phyloP scores from a whole-genome alignment of 2,329 filamentous ascomycete genomes.

The Fusarium avenaceum region DNA sequence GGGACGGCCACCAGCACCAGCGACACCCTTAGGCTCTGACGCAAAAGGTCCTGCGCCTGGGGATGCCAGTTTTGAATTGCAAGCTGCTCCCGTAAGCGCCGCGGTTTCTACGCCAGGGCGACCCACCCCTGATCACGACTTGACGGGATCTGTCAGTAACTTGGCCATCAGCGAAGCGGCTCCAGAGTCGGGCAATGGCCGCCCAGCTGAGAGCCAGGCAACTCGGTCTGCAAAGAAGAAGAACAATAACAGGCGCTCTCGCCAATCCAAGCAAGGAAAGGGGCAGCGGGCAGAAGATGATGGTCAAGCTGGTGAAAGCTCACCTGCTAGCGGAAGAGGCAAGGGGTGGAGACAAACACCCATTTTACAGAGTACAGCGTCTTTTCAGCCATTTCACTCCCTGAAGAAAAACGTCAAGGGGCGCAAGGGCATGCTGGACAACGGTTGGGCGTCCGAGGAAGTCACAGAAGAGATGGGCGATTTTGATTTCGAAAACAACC shows the following conservation, averaged over 20 bases:
- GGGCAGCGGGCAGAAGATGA: slow-evolving; percentile 49
- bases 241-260: slow-evolving; percentile 50
- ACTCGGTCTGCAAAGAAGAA: slow-evolving; percentile 51
- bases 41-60: slow-evolving; percentile 22
- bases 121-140: slow-evolving; percentile 43
- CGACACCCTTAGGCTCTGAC: slow-evolving; percentile 46
- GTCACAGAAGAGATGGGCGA: slow-evolving; percentile 95
- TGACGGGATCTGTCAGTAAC: slow-evolving; percentile 49
- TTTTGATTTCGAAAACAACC: slow-evolving; percentile 90
- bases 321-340: slow-evolving; percentile 56
- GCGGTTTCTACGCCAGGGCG: slow-evolving; percentile 35
- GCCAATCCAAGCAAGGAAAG: slow-evolving; percentile 53
- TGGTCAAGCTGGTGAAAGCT: slow-evolving; percentile 41
- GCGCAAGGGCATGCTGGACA: slow-evolving; percentile 66
- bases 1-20: slow-evolving; percentile 58
- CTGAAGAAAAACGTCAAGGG: slow-evolving; percentile 69
- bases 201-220: slow-evolving; percentile 40
- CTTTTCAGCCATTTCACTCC: slow-evolving; percentile 73
- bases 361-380: slow-evolving; percentile 70
- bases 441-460: slow-evolving; percentile 96
- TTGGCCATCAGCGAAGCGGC: slow-evolving; percentile 41
- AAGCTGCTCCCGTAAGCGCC: slow-evolving; percentile 20
- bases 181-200: slow-evolving; percentile 35
- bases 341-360: slow-evolving; percentile 73
- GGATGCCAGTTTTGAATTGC: slow-evolving; percentile 34